Evolutionary conservation across 2,329 filamentous ascomycete genomes (phyloP).

Genomic region (Epichloe glyceriae): DNA sequence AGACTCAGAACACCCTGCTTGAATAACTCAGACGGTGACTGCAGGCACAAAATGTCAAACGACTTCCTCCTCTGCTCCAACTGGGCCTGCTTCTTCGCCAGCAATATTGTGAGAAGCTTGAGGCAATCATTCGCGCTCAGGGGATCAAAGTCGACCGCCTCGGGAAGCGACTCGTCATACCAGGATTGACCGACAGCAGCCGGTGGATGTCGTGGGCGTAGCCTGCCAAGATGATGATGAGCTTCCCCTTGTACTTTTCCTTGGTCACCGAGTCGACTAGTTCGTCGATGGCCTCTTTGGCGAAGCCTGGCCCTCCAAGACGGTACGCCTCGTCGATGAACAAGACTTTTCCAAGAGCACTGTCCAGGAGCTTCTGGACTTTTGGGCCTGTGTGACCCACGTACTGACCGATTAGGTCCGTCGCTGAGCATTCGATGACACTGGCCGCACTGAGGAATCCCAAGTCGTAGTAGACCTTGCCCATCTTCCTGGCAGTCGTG

Average conservation of each 20-base stretch:
- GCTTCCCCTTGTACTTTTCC: slow-evolving; percentile 40
- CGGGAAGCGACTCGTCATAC: slow-evolving; percentile 54
- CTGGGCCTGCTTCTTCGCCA: slow-evolving; percentile 20
- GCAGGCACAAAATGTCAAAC: slow-evolving; percentile 15
- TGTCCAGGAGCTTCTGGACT: slow-evolving; percentile 43
- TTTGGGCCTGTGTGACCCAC: slow-evolving; percentile 59
- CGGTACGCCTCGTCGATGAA: slow-evolving; percentile 65
- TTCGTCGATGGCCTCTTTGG: slow-evolving; percentile 42
- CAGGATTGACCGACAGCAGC: slow-evolving; percentile 47
- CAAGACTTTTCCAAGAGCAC: slow-evolving; percentile 50
- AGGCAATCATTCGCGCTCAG: slow-evolving; percentile 30
- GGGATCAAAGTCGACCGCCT: slow-evolving; percentile 41
- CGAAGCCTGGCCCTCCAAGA: slow-evolving; percentile 41
- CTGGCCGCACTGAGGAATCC: slow-evolving; percentile 47
- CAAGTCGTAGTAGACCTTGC: slow-evolving; percentile 63
- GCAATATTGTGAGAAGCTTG: slow-evolving; percentile 19
- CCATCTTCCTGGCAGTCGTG: slow-evolving; percentile 59
- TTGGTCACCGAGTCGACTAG: slow-evolving; percentile 40
- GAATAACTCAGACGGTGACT: slow-evolving; percentile 9
- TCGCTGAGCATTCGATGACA: slow-evolving; percentile 53
- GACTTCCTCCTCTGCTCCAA: slow-evolving; percentile 9
- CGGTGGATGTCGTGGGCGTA: slow-evolving; percentile 54
- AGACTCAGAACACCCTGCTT: slow-evolving; percentile 7
- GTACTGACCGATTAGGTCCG: slow-evolving; percentile 55
- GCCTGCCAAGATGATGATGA: slow-evolving; percentile 57